Evolutionary conservation across 352 stramenopile genomes (phyloP).

Genomic region (Phytophthora europaea): DNA sequence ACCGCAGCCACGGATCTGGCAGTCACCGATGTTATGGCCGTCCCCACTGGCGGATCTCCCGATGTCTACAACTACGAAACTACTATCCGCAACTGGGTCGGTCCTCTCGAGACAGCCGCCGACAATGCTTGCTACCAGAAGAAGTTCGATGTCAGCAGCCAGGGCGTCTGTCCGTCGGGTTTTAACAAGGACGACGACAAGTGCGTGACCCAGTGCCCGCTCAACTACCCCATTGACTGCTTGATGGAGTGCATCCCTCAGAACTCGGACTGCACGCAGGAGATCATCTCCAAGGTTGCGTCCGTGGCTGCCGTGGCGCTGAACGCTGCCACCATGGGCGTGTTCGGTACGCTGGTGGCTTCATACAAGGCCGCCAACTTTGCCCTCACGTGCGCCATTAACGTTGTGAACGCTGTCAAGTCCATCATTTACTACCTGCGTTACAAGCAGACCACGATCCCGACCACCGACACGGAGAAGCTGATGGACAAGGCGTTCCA

Average conservation of each 20-base stretch:
- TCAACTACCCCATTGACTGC: slow-evolving; percentile 50
- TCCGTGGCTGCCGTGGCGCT: slow-evolving; percentile 48
- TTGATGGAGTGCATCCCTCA: slow-evolving; percentile 50
- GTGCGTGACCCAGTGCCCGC: slow-evolving; percentile 59
- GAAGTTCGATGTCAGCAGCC: slow-evolving; percentile 30
- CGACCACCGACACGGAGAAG: slow-evolving; percentile 26
- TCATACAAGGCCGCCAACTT: slow-evolving; percentile 19
- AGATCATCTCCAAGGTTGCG: slow-evolving; percentile 44
- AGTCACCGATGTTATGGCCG: slow-evolving; percentile 30
- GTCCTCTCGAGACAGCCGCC: slow-evolving; percentile 4
- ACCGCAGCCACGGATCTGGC: slow-evolving; percentile 6
- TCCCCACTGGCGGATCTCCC: slow-evolving; percentile 4
- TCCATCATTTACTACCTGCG: slow-evolving; percentile 43
- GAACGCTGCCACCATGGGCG: slow-evolving; percentile 43
- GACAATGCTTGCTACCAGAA: slow-evolving; percentile 44
- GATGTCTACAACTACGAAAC: slow-evolving; percentile 38
- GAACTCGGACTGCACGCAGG: slow-evolving; percentile 46
- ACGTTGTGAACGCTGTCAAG: slow-evolving; percentile 34
- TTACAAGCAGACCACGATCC: slow-evolving; percentile 25
- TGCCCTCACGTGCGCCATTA: slow-evolving; percentile 26
- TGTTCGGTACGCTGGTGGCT: slow-evolving; percentile 37
- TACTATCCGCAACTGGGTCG: slow-evolving; percentile 54
- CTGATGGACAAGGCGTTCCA: slow-evolving; percentile 37
- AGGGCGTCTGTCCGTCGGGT: slow-evolving; percentile 44
- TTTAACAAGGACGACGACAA: slow-evolving; percentile 56